A percentile compares a stretch with the other conserved stretches of the same genome.
These are phyloP conservation scores for Penicillium odoratum DNA, from an alignment of 495 filamentous ascomycete species.

Conservation along the genomic window DNA sequence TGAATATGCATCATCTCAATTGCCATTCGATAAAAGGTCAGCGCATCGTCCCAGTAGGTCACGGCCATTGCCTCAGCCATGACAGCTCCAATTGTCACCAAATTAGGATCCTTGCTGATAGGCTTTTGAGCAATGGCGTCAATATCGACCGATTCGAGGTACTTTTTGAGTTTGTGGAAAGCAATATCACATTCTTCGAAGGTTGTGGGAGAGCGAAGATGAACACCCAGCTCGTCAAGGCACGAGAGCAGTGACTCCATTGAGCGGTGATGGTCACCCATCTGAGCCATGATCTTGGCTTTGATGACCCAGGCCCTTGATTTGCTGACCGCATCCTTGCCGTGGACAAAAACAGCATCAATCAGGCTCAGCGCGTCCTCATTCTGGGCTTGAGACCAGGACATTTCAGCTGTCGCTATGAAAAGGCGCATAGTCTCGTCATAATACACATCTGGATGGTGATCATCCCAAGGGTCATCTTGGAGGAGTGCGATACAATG, in stretches of 20 bases:
- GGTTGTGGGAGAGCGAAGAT: conserved; percentile 62
- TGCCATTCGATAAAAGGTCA: conserved; percentile 74
- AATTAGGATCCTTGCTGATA: conserved; percentile 49
- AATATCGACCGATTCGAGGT: conserved; percentile 60
- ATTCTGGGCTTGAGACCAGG: conserved; percentile 70
- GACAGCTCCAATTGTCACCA: conserved; percentile 69
- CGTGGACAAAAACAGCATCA: conserved; percentile 61
- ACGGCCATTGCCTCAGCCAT: conserved; percentile 74
- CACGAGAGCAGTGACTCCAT: conserved; percentile 68
- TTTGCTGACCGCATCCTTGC: conserved; percentile 68
- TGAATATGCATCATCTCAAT: conserved; percentile 71
- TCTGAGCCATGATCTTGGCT: conserved; percentile 71
- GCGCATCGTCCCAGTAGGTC: conserved; percentile 77
- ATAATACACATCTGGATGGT: conserved; percentile 70
- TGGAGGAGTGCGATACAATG: conserved; percentile 77
- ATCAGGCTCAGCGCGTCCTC: conserved; percentile 64
- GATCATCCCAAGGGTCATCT: conserved; percentile 72
- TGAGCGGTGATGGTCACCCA: conserved; percentile 66
- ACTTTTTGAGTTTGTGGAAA: conserved; percentile 60
- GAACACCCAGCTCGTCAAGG: conserved; percentile 63
- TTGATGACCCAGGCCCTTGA: conserved; percentile 76
- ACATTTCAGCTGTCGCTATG: conserved; percentile 75
- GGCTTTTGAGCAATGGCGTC: conserved; percentile 54
- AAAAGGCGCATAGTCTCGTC: conserved; percentile 79
- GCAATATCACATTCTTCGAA: conserved; percentile 73